phyloP scores from a whole-genome alignment of 2,329 filamentous ascomycete genomes.

The Sordariomycetes sp. region DNA sequence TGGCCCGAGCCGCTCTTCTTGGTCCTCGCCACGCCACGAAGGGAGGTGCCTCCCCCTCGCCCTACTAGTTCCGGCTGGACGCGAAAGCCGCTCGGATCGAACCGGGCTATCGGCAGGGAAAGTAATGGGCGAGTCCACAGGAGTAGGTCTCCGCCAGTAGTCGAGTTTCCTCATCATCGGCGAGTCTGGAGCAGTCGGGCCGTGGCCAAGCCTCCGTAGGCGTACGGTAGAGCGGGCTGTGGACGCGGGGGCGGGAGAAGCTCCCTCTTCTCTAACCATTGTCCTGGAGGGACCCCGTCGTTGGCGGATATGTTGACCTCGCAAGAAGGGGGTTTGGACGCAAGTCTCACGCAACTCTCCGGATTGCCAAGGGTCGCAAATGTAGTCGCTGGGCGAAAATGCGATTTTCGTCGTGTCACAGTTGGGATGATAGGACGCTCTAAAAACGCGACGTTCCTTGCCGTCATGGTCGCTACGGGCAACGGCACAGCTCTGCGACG shows the following conservation, averaged over 20 bases:
- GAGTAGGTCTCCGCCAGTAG: neutral
- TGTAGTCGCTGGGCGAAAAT: no score
- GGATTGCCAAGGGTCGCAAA: no score
- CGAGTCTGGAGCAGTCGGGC: neutral
- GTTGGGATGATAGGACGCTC: no score
- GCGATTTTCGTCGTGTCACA: no score
- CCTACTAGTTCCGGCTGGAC: neutral
- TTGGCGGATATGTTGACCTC: neutral
- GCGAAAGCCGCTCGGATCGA: neutral
- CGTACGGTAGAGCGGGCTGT: neutral
- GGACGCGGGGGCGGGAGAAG: neutral
- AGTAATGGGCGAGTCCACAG: neutral
- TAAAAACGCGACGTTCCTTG: no score
- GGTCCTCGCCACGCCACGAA: neutral
- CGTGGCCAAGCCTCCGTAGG: neutral
- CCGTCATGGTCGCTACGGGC: no score
- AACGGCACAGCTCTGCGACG: no score
- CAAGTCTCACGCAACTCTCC: no score
- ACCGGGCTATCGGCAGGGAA: neutral
- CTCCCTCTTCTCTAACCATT: conserved; percentile 9
- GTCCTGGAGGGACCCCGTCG: neutral
- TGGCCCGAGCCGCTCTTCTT: neutral
- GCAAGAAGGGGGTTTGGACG: no score
- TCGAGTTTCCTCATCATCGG: neutral
- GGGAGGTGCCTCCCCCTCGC: neutral